Base-by-base conservation (phyloP, 495 filamentous ascomycete species). In the Podospora sp. region DNA sequence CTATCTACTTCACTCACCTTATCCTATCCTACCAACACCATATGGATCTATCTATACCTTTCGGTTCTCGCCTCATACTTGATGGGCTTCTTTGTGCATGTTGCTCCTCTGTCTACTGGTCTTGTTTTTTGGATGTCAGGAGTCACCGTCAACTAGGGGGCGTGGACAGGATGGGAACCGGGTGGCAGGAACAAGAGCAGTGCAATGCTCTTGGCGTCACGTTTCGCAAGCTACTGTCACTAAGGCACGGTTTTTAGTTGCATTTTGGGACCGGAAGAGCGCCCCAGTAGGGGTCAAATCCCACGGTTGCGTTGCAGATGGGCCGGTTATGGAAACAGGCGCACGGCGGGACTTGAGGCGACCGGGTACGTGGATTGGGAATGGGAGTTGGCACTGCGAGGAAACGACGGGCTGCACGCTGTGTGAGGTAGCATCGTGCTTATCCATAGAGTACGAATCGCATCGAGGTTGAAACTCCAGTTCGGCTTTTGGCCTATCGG, bases 1-100 rank as follows among this genome's bases (percentile, higher is more conserved):
- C 36, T 62, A 24, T 59, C 56, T 59, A 59, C 56, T 59, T 14
- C 25, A 46, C 40, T 46, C 53, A 60, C 16, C 56, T 26, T 35
- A 29, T 60, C 29, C 26, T 18, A 60, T 60, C 20, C 29, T 36
- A 60, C 20, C 26, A n/a, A n/a, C n/a, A n/a, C n/a, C n/a, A n/a
- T 27, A n/a, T 14, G 3, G 26, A 60, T 21, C 57, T 21, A 36
- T 36, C 24, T 60, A 57, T 26, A 24, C 26, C 22, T 7, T 2
- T 57, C n/a, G n/a, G n/a, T 24, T 57, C 26, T 8, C 53, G 14
- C 36, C 56, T 21, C 16, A 51, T 24, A 2, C 7, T 11, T 14
- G 53, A 26, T 24, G 16, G 24, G 53, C 0, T 7, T 21, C 25
- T 57, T 14, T 24, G 21, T 57, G 1, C 11, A 3, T 27, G 26